Percentiles rank a stretch among this genome's conserved stretches.
phyloP scores from a whole-genome alignment of 176 grass and related monocot genomes.

The Avena eriantha region DNA sequence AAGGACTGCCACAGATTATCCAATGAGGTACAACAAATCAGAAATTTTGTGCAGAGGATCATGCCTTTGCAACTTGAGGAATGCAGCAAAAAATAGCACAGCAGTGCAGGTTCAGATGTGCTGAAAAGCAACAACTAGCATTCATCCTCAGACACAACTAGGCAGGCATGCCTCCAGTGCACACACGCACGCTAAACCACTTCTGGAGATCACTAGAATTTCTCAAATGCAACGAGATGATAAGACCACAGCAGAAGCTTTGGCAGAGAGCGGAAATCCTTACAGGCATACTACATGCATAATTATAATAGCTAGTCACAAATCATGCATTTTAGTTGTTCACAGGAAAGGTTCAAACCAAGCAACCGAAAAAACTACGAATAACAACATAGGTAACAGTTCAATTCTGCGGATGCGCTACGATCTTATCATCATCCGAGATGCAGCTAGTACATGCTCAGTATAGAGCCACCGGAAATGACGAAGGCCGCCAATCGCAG shows the following conservation, averaged over 20 bases:
- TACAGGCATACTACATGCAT: not conserved
- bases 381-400: slow-evolving; percentile 3
- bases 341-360: slow-evolving; percentile 32
- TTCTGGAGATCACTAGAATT: too few relatives aligned
- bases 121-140: too few relatives aligned
- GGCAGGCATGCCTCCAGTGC: too few relatives aligned
- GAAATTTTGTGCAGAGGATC: too few relatives aligned
- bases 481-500: not conserved
- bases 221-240: not conserved
- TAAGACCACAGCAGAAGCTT: not conserved
- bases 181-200: too few relatives aligned
- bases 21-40: too few relatives aligned
- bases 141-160: too few relatives aligned
- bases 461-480: not conserved
- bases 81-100: too few relatives aligned
- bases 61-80: too few relatives aligned
- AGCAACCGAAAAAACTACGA: not conserved
- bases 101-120: too few relatives aligned
- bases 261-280: not conserved
- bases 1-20: too few relatives aligned
- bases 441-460: not conserved
- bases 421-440: not conserved
- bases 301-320: slow-evolving; percentile 36
- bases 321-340: slow-evolving; percentile 17
- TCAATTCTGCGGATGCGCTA: not conserved